Conservation (phyloP, 2,329 filamentous ascomycete species). For the Fusarium acutatum region DNA sequence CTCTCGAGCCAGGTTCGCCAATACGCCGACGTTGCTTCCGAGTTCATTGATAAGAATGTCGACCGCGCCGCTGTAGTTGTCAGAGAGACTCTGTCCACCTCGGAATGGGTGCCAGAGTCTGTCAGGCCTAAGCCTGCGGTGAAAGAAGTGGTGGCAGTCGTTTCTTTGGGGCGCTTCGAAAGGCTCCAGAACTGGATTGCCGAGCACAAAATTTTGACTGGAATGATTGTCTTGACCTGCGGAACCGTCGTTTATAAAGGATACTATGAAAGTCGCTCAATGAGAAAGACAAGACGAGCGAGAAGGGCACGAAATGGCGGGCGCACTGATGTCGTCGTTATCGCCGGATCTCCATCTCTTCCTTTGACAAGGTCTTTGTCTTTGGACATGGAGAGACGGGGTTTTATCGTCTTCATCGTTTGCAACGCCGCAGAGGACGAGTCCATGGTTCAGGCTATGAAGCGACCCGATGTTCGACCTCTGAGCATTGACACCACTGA, state of each 20-base stretch:
- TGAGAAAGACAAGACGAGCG: constrained; percentile 76
- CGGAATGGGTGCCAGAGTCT: constrained; percentile 76
- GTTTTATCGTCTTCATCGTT: constrained; percentile 93
- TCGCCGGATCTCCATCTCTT: constrained; percentile 87
- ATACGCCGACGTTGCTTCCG: constrained; percentile 78
- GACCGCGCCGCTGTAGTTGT: constrained; percentile 77
- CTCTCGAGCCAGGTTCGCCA: constrained; percentile 70
- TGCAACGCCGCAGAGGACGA: constrained; percentile 89
- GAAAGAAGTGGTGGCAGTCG: constrained; percentile 44
- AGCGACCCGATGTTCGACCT: constrained; percentile 82
- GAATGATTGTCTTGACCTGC: constrained; percentile 74
- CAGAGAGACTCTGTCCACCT: constrained; percentile 72
- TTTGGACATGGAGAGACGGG: constrained; percentile 86
- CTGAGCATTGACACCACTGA: constrained; percentile 85
- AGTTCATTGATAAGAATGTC: constrained; percentile 82
- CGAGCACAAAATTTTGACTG: constrained; percentile 76
- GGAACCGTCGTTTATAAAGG: constrained; percentile 69
- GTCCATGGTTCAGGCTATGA: constrained; percentile 76
- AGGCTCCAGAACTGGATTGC: constrained; percentile 75
- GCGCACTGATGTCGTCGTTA: constrained; percentile 84
- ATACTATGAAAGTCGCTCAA: constrained; percentile 62
- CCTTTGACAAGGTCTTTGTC: constrained; percentile 85
- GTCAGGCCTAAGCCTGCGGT: constrained; percentile 67
- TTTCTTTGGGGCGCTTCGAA: constrained; percentile 54
- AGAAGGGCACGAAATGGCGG: constrained; percentile 83